A percentile compares a stretch with the other conserved stretches of the same genome.
Evolutionary conservation across 352 stramenopile genomes (phyloP).

Genomic region (Phytopythium cucurbitacearum): DNA sequence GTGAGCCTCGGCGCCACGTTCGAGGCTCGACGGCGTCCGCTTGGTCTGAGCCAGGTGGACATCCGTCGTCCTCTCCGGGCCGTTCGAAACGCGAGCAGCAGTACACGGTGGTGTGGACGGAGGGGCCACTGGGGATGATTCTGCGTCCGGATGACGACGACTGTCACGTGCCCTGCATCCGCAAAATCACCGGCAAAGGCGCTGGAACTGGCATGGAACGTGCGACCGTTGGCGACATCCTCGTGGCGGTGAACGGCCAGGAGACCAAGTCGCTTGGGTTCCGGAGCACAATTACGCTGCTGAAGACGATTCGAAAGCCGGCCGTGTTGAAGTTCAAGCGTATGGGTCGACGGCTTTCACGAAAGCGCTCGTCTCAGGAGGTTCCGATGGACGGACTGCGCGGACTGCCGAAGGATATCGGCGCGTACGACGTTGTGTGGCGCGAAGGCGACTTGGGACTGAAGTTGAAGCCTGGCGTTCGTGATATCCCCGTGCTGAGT

Average conservation of each 20-base stretch:
- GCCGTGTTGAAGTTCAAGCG: constrained; percentile 87
- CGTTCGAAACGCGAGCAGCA: constrained; percentile 53
- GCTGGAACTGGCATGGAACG: constrained; percentile 56
- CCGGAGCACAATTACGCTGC: constrained; percentile 76
- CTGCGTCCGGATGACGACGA: constrained; percentile 82
- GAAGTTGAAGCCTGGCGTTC: constrained; percentile 78
- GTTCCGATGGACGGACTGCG: constrained; percentile 20
- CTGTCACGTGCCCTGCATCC: constrained; percentile 84
- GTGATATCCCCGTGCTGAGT: constrained; percentile 76
- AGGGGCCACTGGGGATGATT: constrained; percentile 84
- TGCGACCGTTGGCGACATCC: constrained; percentile 69
- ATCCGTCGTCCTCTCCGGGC: constrained; percentile 15
- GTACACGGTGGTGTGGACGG: constrained; percentile 86
- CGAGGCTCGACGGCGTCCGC: constrained; percentile 41
- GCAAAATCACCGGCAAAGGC: constrained; percentile 52
- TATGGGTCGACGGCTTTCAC: constrained; percentile 71
- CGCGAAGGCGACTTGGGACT: constrained; percentile 79
- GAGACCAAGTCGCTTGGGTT: constrained; percentile 84
- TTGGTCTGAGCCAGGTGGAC: constrained; percentile 26
- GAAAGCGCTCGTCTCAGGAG: constrained; percentile 45
- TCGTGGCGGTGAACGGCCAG: constrained; percentile 82
- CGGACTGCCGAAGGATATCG: constrained; percentile 30
- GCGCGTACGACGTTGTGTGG: constrained; percentile 87
- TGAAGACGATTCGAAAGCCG: constrained; percentile 84
- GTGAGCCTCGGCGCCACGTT: constrained; percentile 22